Evolutionary conservation across 1,284 basidiomycete species (phyloP).

Genomic region (Phellinidium pouzarii): DNA sequence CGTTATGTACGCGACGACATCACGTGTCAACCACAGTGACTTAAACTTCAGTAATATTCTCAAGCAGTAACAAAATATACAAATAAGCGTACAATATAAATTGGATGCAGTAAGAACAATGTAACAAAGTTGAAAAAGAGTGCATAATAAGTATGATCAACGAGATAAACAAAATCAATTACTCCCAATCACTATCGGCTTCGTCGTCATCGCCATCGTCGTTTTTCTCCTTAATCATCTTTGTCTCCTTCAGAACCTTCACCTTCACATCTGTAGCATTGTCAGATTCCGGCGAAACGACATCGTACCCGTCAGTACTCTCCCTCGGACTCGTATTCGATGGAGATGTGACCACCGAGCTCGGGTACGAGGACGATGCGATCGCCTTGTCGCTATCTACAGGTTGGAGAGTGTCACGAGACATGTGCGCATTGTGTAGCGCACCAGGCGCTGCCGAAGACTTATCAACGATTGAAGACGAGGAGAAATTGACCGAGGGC

Average conservation of each 20-base stretch:
- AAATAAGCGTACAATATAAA: too few relatives aligned
- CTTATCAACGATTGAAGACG: slow-evolving; percentile 20
- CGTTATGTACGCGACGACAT: too few relatives aligned
- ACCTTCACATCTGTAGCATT: slow-evolving; percentile 26
- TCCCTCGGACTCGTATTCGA: slow-evolving; percentile 44
- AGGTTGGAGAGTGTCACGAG: slow-evolving; percentile 20
- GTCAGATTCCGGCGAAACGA: slow-evolving; percentile 46
- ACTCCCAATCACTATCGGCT: slow-evolving; percentile 69
- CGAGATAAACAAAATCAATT: background rate
- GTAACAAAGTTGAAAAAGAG: background rate
- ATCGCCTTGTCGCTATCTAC: slow-evolving; percentile 16
- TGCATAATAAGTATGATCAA: background rate
- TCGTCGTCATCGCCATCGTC: slow-evolving; percentile 30
- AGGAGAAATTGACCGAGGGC: slow-evolving; percentile 19
- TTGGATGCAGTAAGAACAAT: background rate
- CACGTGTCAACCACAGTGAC: too few relatives aligned
- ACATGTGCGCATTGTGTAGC: background rate
- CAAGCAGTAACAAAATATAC: too few relatives aligned
- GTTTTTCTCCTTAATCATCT: slow-evolving; percentile 17
- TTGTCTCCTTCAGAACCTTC: slow-evolving; percentile 23
- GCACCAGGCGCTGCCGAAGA: slow-evolving; percentile 17
- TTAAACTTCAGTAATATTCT: too few relatives aligned
- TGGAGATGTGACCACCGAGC: slow-evolving; percentile 31
- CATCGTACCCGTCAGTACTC: slow-evolving; percentile 67
- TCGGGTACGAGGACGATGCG: slow-evolving; percentile 21